Evolutionary conservation across 176 grass and related monocot species (phyloP).

Genomic region (Juncus effusus): DNA sequence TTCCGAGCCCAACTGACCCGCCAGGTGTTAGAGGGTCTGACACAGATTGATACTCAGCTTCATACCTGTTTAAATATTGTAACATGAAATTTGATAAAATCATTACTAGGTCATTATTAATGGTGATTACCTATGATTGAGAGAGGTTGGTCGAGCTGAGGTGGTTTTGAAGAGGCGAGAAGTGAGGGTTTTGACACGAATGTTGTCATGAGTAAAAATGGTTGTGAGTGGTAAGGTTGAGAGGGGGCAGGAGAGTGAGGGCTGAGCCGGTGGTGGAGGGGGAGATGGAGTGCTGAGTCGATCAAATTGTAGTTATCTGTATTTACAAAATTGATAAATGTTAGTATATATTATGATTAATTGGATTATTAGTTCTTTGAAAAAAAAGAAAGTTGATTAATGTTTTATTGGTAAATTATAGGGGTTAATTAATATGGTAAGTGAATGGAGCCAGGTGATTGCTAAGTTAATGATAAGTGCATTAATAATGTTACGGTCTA

Average conservation of each 20-base stretch:
- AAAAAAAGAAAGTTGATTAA: background rate
- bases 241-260: slow-evolving; percentile 28
- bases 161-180: slow-evolving; percentile 34
- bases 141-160: slow-evolving; percentile 33
- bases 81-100: background rate
- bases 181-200: slow-evolving; percentile 29
- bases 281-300: slow-evolving; percentile 16
- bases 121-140: background rate
- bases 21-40: slow-evolving; percentile 68
- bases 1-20: slow-evolving; percentile 54
- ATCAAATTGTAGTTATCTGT: slow-evolving; percentile 12
- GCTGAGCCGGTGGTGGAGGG: slow-evolving; percentile 20
- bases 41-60: slow-evolving; percentile 19
- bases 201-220: slow-evolving; percentile 32
- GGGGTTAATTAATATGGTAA: too few relatives aligned
- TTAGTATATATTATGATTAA: slow-evolving; percentile 1
- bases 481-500: too few relatives aligned
- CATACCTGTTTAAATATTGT: background rate
- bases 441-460: too few relatives aligned
- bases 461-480: too few relatives aligned
- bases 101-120: too few relatives aligned
- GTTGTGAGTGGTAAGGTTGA: slow-evolving; percentile 26
- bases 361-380: slow-evolving; percentile 1
- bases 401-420: too few relatives aligned
- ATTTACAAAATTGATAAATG: background rate